Conservation (phyloP, 1,139 yeast genomes). For the Debaryomyces singareniensis region DNA sequence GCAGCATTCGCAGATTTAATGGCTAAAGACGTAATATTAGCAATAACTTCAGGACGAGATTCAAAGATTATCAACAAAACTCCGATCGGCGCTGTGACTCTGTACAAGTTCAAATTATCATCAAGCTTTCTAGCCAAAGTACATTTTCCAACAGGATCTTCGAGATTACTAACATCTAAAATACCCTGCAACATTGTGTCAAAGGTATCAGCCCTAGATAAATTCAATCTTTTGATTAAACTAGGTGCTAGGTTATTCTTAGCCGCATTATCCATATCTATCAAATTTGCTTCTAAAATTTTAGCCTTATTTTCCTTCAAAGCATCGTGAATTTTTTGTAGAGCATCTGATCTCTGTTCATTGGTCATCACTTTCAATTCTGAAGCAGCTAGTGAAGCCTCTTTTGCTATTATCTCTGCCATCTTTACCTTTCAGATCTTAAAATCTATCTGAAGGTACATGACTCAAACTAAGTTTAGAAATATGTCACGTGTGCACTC, state of each 20-base stretch:
- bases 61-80: constrained; percentile 90
- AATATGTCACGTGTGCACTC: too few species aligned
- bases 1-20: constrained; percentile 96
- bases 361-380: constrained; percentile 70
- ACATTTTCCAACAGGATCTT: constrained; percentile 85
- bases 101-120: constrained; percentile 72
- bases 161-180: constrained; percentile 78
- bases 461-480: too few species aligned
- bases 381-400: constrained; percentile 75
- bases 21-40: constrained; percentile 92
- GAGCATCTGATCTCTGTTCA: constrained; percentile 67
- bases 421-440: too few species aligned
- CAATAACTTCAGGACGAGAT: constrained; percentile 97
- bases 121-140: constrained; percentile 81
- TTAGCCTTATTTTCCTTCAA: constrained; percentile 50
- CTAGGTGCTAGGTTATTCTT: constrained; percentile 55
- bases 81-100: constrained; percentile 92
- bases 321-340: constrained; percentile 65
- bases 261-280: constrained; percentile 69
- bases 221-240: constrained; percentile 75
- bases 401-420: constrained; percentile 74
- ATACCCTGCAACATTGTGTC: constrained; percentile 95
- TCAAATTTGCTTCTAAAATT: constrained; percentile 65
- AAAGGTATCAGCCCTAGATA: constrained; percentile 75
- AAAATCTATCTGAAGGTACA: too few species aligned